Percentiles rank a stretch among this genome's conserved stretches.
Evolutionary conservation across 2,329 filamentous ascomycete genomes (phyloP).

Genomic region (Trichoderma atrobrunneum): DNA sequence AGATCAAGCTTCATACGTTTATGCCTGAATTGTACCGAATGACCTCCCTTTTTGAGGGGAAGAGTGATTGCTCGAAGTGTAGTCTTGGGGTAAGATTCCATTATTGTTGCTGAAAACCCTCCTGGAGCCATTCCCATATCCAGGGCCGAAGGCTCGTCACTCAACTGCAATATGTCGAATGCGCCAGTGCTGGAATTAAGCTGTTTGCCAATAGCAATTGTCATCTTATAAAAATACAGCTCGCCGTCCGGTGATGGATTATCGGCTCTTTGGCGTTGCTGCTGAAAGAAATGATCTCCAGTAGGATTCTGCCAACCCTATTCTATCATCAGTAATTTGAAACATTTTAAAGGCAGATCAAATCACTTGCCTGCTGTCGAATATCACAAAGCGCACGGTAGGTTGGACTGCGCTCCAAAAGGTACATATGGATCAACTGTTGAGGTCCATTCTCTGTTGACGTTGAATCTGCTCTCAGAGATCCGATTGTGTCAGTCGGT

Average conservation of each 20-base stretch:
- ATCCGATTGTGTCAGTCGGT: background rate
- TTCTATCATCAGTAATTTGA: background rate
- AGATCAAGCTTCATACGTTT: background rate
- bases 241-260: background rate
- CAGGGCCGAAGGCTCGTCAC: background rate
- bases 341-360: background rate
- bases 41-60: background rate
- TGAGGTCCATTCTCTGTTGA: background rate
- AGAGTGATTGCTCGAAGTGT: background rate
- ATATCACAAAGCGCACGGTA: background rate
- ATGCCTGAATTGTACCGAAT: background rate
- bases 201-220: background rate
- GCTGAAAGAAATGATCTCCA: background rate
- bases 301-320: background rate
- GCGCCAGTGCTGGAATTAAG: background rate
- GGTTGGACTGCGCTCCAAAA: background rate
- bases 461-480: background rate
- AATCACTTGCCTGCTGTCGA: background rate
- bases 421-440: background rate
- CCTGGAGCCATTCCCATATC: background rate
- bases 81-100: background rate
- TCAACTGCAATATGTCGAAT: background rate
- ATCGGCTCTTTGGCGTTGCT: background rate
- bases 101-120: background rate
- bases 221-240: background rate